phyloP scores from a whole-genome alignment of 257 asterid genomes.

The Eucommia ulmoides region DNA sequence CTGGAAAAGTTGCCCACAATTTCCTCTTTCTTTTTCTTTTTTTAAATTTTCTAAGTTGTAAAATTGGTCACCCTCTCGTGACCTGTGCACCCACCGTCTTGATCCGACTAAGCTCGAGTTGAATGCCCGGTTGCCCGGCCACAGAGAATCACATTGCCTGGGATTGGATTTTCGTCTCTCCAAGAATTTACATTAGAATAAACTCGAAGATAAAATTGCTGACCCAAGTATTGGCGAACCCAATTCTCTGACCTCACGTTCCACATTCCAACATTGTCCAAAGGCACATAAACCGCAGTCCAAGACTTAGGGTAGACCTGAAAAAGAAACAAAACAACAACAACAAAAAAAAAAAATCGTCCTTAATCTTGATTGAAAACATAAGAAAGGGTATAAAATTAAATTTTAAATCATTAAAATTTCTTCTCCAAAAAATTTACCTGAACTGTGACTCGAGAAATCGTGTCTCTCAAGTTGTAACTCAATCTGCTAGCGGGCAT shows the following conservation, averaged over 20 bases:
- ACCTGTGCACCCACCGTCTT: not conserved
- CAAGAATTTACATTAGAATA: not conserved
- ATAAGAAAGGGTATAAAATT: conserved; percentile 28
- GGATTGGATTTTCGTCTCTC: not conserved
- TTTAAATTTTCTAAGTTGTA: too few species aligned
- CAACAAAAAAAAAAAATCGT: not conserved
- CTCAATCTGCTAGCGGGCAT: conserved; percentile 46
- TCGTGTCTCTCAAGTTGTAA: conserved; percentile 21
- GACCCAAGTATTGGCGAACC: conserved; percentile 43
- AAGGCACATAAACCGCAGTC: conserved; percentile 40
- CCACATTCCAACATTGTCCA: conserved; percentile 68
- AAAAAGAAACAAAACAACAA: too few species aligned
- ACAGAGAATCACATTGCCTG: not conserved
- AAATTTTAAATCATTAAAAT: too few species aligned
- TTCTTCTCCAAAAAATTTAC: not conserved
- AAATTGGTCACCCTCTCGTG: not conserved
- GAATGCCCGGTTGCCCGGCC: not conserved
- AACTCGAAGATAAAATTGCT: conserved; percentile 47
- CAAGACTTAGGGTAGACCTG: conserved; percentile 47
- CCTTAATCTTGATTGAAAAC: conserved; percentile 41
- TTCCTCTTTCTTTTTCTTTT: too few species aligned
- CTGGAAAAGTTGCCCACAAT: too few species aligned
- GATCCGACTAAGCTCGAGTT: not conserved
- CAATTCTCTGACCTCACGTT: conserved; percentile 23
- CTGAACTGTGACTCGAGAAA: conserved; percentile 13